Conservation (phyloP, 1,139 yeast genomes). For the Candida neerlandica region DNA sequence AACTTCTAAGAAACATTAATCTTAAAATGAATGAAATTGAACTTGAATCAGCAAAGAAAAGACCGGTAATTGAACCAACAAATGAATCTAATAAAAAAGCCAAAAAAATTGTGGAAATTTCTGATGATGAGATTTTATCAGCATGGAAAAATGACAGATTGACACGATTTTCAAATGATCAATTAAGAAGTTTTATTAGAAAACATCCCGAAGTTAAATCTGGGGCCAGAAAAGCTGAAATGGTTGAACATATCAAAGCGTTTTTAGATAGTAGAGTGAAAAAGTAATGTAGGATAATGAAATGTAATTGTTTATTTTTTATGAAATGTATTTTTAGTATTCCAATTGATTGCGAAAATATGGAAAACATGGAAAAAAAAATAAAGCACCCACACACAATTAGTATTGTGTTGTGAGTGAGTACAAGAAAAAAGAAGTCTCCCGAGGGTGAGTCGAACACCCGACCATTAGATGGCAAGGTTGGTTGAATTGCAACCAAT, state of each 20-base stretch:
- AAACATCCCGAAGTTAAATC: conserved; percentile 35
- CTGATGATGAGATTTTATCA: conserved; percentile 35
- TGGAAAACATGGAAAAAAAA: background rate
- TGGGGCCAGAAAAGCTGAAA: conserved; percentile 44
- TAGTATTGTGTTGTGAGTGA: no score
- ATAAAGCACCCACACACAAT: background rate
- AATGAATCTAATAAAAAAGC: conserved; percentile 20
- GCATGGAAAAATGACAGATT: conserved; percentile 44
- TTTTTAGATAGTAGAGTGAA: conserved; percentile 20
- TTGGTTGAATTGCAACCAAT: conserved; percentile 6
- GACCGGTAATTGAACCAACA: conserved; percentile 22
- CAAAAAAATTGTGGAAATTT: conserved; percentile 24
- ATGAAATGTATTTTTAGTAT: no score
- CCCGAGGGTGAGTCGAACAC: conserved; percentile 87
- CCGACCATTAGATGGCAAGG: conserved; percentile 71
- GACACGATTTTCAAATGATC: conserved; percentile 39
- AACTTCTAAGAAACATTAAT: conserved; percentile 21
- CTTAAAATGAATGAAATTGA: conserved; percentile 17
- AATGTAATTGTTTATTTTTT: background rate
- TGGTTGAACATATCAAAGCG: conserved; percentile 40
- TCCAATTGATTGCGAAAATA: no score
- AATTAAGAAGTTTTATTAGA: conserved; percentile 39
- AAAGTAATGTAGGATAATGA: background rate
- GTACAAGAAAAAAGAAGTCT: conserved; percentile 50
- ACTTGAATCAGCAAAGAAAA: conserved; percentile 18